Evolutionary conservation across 1,284 basidiomycete genomes (phyloP).

Genomic region (Trichosporon asahii): DNA sequence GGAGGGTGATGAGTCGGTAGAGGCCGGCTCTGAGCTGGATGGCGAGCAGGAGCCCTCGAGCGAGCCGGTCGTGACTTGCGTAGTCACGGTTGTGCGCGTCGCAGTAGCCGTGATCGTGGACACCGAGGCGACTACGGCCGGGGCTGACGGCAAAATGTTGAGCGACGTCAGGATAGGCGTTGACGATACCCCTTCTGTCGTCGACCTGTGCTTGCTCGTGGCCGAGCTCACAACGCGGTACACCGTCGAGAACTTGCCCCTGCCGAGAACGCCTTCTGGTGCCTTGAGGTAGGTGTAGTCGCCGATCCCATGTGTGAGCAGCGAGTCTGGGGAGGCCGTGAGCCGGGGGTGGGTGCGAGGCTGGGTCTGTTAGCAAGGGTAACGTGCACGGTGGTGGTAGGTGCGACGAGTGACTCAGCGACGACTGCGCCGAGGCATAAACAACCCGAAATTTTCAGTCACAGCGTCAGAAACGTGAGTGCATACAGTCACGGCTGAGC

Average conservation of each 20-base stretch:
- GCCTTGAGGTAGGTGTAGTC: constrained; percentile 50
- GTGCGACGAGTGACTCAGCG: not conserved
- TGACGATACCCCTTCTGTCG: not conserved
- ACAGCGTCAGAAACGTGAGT: not conserved
- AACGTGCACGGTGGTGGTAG: not conserved
- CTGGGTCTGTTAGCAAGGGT: constrained; percentile 18
- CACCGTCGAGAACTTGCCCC: constrained; percentile 55
- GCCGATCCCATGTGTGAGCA: constrained; percentile 50
- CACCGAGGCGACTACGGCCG: constrained; percentile 1
- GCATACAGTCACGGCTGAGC: not conserved
- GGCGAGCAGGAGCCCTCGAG: not conserved
- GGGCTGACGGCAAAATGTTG: constrained; percentile 3
- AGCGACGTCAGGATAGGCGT: not conserved
- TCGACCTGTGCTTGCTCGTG: not conserved
- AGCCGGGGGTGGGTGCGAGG: constrained; percentile 18
- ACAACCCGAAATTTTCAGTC: not conserved
- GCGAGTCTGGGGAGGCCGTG: constrained; percentile 39
- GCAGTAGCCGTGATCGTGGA: not conserved
- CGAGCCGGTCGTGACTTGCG: not conserved
- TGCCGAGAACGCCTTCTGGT: constrained; percentile 46
- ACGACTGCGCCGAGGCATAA: not conserved
- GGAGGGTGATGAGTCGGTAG: not conserved
- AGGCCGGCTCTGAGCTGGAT: not conserved
- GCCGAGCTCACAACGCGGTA: constrained; percentile 38
- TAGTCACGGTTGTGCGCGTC: not conserved